These are phyloP conservation scores for Pestalotiopsis sp. DNA, from an alignment of 2,329 filamentous ascomycete species.

Conservation along the genomic window DNA sequence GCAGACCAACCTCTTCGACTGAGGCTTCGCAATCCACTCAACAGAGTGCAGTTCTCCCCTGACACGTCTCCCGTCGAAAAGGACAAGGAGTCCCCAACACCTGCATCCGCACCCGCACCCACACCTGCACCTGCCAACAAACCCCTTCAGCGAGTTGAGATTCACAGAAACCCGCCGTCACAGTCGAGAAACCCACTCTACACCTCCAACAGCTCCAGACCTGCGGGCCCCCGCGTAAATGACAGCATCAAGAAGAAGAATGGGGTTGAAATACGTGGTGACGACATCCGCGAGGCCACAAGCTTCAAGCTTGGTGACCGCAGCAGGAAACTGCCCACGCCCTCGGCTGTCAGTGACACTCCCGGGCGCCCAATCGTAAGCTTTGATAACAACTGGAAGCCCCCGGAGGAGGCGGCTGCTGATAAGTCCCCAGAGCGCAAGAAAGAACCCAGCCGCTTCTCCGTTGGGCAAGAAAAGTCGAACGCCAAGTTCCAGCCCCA, in stretches of 20 bases:
- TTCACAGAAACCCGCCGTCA: conserved; percentile 80
- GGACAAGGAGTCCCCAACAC: neutral
- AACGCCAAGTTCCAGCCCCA: conserved; percentile 30
- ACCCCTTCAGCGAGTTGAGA: conserved; percentile 64
- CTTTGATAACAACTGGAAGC: conserved; percentile 85
- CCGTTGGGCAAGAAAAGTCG: conserved; percentile 30
- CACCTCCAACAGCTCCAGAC: conserved; percentile 61
- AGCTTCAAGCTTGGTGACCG: conserved; percentile 87
- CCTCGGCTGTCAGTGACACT: conserved; percentile 87
- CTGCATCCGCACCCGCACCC: neutral
- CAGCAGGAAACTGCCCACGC: conserved; percentile 84
- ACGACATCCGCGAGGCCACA: conserved; percentile 89
- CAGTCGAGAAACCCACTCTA: conserved; percentile 84
- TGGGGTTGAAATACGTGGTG: conserved; percentile 79
- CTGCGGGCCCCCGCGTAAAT: conserved; percentile 33
- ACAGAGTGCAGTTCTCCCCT: conserved; percentile 56
- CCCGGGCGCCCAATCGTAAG: conserved; percentile 95
- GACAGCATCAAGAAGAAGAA: conserved; percentile 66
- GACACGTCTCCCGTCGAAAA: conserved; percentile 37
- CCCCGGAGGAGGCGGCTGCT: conserved; percentile 70
- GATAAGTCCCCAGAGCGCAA: conserved; percentile 63
- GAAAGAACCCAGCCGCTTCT: conserved; percentile 39
- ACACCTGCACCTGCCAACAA: conserved; percentile 31
- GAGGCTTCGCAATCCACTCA: conserved; percentile 68
- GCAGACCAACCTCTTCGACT: conserved; percentile 52